Evolutionary conservation across 805 yeast species (phyloP).

Genomic region (Wickerhamiella nectarea): DNA sequence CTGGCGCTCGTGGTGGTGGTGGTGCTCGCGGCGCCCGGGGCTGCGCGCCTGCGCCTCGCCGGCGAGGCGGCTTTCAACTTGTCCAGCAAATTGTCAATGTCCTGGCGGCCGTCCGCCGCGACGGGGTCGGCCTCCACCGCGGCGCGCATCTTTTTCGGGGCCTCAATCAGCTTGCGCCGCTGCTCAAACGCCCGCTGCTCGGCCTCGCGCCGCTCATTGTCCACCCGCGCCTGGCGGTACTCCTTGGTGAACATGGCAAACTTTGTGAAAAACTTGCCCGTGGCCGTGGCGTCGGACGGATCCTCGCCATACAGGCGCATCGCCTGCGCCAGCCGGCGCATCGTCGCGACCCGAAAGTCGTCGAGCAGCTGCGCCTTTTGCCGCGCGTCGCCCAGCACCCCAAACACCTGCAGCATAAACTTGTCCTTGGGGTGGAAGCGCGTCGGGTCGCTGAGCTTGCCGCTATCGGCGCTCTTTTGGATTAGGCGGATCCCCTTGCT

Average conservation of each 20-base stretch:
- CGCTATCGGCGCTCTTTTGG: slow-evolving; percentile 59
- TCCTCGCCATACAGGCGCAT: slow-evolving; percentile 91
- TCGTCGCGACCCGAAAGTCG: slow-evolving; percentile 48
- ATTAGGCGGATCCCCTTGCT: slow-evolving; percentile 52
- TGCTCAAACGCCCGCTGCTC: slow-evolving; percentile 65
- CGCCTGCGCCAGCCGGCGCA: slow-evolving; percentile 50
- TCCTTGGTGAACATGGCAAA: slow-evolving; percentile 68
- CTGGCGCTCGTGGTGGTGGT: slow-evolving; percentile 14
- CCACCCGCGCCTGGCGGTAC: slow-evolving; percentile 65
- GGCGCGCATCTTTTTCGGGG: slow-evolving; percentile 27
- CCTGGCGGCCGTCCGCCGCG: slow-evolving; percentile 30
- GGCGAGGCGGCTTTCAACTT: slow-evolving; percentile 32
- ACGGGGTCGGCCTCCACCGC: neutral
- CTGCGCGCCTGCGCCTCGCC: neutral
- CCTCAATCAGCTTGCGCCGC: slow-evolving; percentile 50
- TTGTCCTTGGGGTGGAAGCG: slow-evolving; percentile 75
- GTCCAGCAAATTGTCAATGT: slow-evolving; percentile 79
- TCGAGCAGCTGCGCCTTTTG: slow-evolving; percentile 51
- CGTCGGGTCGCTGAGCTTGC: slow-evolving; percentile 69
- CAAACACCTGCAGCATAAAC: slow-evolving; percentile 45
- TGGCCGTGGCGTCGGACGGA: slow-evolving; percentile 49
- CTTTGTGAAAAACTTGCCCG: slow-evolving; percentile 59
- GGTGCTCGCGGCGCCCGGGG: slow-evolving; percentile 11
- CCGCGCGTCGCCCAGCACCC: slow-evolving; percentile 63
- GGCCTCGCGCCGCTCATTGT: slow-evolving; percentile 70